These are phyloP conservation scores for Pseudocercospora pini-densiflorae DNA, from an alignment of 2,329 filamentous ascomycete genomes.

Conservation along the genomic window DNA sequence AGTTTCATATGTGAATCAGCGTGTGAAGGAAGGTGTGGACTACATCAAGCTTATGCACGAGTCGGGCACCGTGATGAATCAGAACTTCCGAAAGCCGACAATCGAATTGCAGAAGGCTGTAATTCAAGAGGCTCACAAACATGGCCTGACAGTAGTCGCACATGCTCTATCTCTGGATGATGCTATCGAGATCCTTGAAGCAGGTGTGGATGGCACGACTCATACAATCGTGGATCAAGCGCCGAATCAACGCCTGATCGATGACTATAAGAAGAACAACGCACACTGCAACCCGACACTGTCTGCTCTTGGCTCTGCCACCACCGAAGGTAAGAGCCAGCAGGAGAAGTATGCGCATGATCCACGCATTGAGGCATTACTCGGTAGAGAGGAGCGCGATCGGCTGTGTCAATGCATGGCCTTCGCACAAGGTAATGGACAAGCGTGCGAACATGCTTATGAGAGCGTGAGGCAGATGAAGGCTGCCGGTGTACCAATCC, in stretches of 20 bases:
- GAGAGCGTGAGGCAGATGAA: constrained; percentile 47
- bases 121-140: constrained; percentile 45
- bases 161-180: constrained; percentile 47
- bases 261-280: constrained; percentile 48
- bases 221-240: constrained; percentile 50
- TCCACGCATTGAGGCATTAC: constrained; percentile 39
- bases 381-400: constrained; percentile 41
- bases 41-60: constrained; percentile 61
- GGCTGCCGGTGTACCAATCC: constrained; percentile 46
- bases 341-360: constrained; percentile 50
- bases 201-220: constrained; percentile 50
- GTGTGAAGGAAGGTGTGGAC: constrained; percentile 48
- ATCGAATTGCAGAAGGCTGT: constrained; percentile 52
- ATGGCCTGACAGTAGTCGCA: constrained; percentile 46
- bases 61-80: constrained; percentile 41
- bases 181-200: constrained; percentile 47
- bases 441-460: constrained; percentile 47
- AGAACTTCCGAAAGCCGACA: constrained; percentile 41
- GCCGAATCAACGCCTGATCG: constrained; percentile 45
- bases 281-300: constrained; percentile 52
- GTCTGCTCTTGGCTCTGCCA: constrained; percentile 45
- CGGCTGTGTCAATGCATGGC: constrained; percentile 50
- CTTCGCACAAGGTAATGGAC: constrained; percentile 38
- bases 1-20: constrained; percentile 47
- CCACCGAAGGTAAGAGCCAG: constrained; percentile 45